phyloP scores from a whole-genome alignment of 306 rosid species.

The Vigna radiata region DNA sequence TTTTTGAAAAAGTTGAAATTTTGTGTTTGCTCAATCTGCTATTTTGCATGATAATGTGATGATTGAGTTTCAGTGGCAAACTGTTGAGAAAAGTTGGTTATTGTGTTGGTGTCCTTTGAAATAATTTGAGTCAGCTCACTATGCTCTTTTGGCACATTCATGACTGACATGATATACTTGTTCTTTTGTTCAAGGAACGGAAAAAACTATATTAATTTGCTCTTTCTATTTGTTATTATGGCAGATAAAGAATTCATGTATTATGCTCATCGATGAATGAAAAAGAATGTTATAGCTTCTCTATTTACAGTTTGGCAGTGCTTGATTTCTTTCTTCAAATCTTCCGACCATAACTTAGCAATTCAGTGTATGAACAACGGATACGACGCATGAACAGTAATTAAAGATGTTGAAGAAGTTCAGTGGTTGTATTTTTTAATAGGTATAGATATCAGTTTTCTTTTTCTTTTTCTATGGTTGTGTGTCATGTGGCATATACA shows the following conservation, averaged over 20 bases:
- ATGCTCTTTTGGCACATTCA: background rate
- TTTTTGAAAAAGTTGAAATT: slow-evolving; percentile 8
- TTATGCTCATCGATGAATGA: background rate
- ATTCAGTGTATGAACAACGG: background rate
- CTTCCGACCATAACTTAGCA: background rate
- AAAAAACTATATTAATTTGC: background rate
- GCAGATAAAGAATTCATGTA: background rate
- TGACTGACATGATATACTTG: background rate
- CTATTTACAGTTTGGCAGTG: background rate
- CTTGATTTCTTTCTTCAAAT: background rate
- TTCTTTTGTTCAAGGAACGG: background rate
- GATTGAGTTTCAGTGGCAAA: background rate
- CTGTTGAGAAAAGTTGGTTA: slow-evolving; percentile 21
- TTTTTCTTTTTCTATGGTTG: too few relatives aligned
- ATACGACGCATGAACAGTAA: background rate
- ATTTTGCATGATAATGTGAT: slow-evolving; percentile 5
- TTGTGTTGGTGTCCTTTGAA: slow-evolving; percentile 11
- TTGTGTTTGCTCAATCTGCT: slow-evolving; percentile 14
- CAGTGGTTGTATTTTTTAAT: background rate
- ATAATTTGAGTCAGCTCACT: background rate
- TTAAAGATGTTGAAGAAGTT: background rate
- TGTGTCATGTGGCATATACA: too few relatives aligned
- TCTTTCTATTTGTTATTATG: too few relatives aligned
- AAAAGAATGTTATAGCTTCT: background rate
- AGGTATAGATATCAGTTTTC: background rate